phyloP scores from a whole-genome alignment of 164 flowering plant genomes.

The Buxus sempervirens region DNA sequence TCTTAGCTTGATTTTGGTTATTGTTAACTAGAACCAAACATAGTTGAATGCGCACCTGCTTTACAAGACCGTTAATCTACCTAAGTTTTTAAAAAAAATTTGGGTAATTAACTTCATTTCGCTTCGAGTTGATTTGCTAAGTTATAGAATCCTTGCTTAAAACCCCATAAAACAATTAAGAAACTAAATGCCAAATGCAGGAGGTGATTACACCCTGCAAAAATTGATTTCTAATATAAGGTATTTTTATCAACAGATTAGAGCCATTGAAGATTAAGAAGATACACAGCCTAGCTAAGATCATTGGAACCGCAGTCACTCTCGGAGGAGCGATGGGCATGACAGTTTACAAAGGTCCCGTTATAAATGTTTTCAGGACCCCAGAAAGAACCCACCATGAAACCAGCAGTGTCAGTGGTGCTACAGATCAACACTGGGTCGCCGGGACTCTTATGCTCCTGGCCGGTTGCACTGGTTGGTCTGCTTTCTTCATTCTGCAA shows the following conservation, averaged over 20 bases:
- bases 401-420: conserved; percentile 5
- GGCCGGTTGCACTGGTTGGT: conserved; percentile 52
- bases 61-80: no score
- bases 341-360: conserved; percentile 90
- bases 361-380: conserved; percentile 35
- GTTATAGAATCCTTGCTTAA: no score
- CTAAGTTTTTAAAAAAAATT: no score
- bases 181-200: no score
- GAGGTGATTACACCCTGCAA: no score
- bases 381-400: conserved; percentile 22
- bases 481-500: conserved; percentile 77
- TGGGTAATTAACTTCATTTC: no score
- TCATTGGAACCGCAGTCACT: conserved; percentile 66
- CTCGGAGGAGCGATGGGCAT: conserved; percentile 79
- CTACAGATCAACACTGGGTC: conserved; percentile 50
- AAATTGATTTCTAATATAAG: background rate
- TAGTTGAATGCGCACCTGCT: no score
- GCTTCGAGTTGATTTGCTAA: no score
- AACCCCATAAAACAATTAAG: no score
- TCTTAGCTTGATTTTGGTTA: no score
- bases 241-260: conserved; percentile 39
- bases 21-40: no score
- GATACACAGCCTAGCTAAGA: conserved; percentile 59
- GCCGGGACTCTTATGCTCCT: conserved; percentile 68
- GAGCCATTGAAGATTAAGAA: conserved; percentile 65